Base-by-base conservation (phyloP, 495 filamentous ascomycete genomes). In the Parachaetomium inaequale region DNA sequence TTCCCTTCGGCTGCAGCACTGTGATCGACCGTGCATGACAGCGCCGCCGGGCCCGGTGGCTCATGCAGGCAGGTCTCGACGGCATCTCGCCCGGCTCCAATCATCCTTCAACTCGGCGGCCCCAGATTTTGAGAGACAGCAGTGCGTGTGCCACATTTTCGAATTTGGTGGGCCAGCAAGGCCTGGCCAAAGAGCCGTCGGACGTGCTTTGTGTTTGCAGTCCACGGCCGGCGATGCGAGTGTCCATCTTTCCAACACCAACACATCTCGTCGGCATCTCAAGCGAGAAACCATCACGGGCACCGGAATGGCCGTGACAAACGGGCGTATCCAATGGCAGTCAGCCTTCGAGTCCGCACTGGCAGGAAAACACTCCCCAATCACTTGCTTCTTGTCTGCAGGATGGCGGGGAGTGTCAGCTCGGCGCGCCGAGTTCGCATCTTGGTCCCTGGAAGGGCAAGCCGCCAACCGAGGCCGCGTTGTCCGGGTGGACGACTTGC, bases 21-120 rank as follows among this genome's bases (percentile, higher is more conserved):
- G 58, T 43, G 58, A 61, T 61, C 58, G 50, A 54, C 58, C 8
- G n/a, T 53, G 58, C 58, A 61, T 61, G 49, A 6, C 49, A 46
- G 19, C 50, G 11, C 15, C 32, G 32, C 17, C 29, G 15, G 28
- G 17, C 15, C 43, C 31, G 42, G 55, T 47, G 45, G 56, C 31
- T 40, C 19, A 34, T 58, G 55, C 34, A 43, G 36, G 55, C 51
- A 31, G 55, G 55, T 59, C 32, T 51, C 32, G 31, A 59, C n/a
- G 23, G 32, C 55, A 36, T 49, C 29, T 17, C 25, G 6, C 29
- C 10, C 28, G 11, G 12, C 42, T 34, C n/a, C 40, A 34, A 17
- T 10, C 42, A n/a, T 4, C 42, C 3, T 23, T n/a, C 17, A 46
- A 17, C 17, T 23, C 19, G 2, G 2, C n/a, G 8, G 6, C n/a